These are phyloP conservation scores for Pyrenopolyporus hunteri DNA, from an alignment of 495 filamentous ascomycete species.

Conservation along the genomic window DNA sequence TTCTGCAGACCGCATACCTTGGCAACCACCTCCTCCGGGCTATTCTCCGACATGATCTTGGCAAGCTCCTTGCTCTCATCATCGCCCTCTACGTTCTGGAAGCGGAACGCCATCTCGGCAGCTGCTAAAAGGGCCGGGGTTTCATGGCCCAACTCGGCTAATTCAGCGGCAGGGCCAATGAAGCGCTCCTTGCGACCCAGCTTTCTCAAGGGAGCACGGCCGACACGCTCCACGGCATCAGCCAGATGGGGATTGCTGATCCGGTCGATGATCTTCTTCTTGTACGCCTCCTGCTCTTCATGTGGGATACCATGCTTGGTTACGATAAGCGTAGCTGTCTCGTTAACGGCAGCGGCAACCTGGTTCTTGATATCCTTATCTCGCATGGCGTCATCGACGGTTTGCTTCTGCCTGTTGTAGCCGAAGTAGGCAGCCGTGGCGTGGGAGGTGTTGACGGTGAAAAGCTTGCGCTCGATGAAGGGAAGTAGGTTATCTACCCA, in stretches of 20 bases:
- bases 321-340: slow-evolving; percentile 84
- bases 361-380: slow-evolving; percentile 69
- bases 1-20: slow-evolving; percentile 77
- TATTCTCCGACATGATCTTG: slow-evolving; percentile 75
- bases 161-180: slow-evolving; percentile 85
- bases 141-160: slow-evolving; percentile 77
- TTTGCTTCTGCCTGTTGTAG: slow-evolving; percentile 78
- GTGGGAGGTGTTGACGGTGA: slow-evolving; percentile 98
- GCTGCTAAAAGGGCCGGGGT: slow-evolving; percentile 73
- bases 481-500: slow-evolving; percentile 90
- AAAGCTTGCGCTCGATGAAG: slow-evolving; percentile 98
- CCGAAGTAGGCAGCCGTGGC: slow-evolving; percentile 98
- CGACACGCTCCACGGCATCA: slow-evolving; percentile 92
- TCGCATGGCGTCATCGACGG: slow-evolving; percentile 79
- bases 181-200: slow-evolving; percentile 91
- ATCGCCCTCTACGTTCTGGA: slow-evolving; percentile 89
- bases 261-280: slow-evolving; percentile 86
- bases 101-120: slow-evolving; percentile 85
- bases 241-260: slow-evolving; percentile 96
- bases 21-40: slow-evolving; percentile 68
- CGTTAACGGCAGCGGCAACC: slow-evolving; percentile 75
- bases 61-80: slow-evolving; percentile 84
- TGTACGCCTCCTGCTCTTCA: slow-evolving; percentile 84
- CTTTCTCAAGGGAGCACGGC: slow-evolving; percentile 92
- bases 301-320: slow-evolving; percentile 80